phyloP scores from a whole-genome alignment of 805 yeast genomes.

The Candida broadrunensis region DNA sequence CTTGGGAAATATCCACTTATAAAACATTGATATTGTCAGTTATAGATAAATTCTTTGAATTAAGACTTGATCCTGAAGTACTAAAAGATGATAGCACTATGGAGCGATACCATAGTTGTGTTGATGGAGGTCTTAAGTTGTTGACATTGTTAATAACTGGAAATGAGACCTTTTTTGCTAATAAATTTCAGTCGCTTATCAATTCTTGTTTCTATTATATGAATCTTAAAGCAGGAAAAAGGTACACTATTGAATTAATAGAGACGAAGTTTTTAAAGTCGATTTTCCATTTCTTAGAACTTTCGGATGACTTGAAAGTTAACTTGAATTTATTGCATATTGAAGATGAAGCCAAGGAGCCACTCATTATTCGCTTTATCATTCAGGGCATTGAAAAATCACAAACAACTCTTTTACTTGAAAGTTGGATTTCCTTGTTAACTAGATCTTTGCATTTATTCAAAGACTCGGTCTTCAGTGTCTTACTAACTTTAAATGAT shows the following conservation, averaged over 20 bases:
- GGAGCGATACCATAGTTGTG: constrained; percentile 24
- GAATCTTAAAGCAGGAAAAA: constrained; percentile 1
- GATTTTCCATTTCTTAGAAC: constrained; percentile 25
- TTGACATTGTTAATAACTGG: constrained; percentile 50
- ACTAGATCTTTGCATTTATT: constrained; percentile 51
- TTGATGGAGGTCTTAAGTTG: constrained; percentile 40
- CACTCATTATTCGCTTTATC: constrained; percentile 41
- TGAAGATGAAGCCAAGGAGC: constrained; percentile 27
- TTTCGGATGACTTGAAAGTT: constrained; percentile 25
- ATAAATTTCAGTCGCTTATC: constrained; percentile 40
- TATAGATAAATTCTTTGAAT: constrained; percentile 44
- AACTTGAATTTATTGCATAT: constrained; percentile 27
- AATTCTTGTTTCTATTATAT: constrained; percentile 26
- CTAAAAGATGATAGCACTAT: constrained; percentile 15
- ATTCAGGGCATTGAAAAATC: constrained; percentile 47
- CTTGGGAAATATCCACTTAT: constrained; percentile 58
- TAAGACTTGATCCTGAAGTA: constrained; percentile 15
- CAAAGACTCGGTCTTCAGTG: constrained; percentile 51
- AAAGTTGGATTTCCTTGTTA: constrained; percentile 49
- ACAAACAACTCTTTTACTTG: constrained; percentile 40
- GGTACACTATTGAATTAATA: constrained; percentile 22
- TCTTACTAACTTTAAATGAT: constrained; percentile 52
- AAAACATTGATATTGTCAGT: constrained; percentile 51
- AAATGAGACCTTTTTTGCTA: constrained; percentile 50
- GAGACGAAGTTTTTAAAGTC: constrained; percentile 24